Base-by-base conservation (phyloP, 306 rosid species). In the Crotalaria pallida region DNA sequence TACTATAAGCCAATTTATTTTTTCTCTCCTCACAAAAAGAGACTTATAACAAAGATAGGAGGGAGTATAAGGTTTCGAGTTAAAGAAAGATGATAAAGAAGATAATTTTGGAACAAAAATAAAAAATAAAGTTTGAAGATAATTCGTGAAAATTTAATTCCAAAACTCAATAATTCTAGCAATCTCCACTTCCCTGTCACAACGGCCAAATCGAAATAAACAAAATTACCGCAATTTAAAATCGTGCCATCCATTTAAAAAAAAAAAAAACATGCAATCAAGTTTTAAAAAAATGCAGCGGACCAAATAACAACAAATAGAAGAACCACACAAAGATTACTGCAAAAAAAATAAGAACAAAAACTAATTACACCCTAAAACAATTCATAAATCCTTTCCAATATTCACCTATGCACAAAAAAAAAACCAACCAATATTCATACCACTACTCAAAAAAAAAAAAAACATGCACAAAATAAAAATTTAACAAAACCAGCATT, bases 401-500 rank as follows among this genome's bases (percentile, higher is more conserved):
- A 15, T 48, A 69, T 64, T 58, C 73, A 64, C 45, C 75, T 73
- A 81, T 79, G 67, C 84, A 83, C 87, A 85, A 67, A 70, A 79
- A 78, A 75, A 67, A 70, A 79, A 78, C 73, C 83, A 77, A 76
- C 78, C 81, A 80, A 76, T 78, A 69, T 64, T 56, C 73, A 72
- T 52, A 38, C 65, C 84, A 63, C 74, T 47, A 77, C 57, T 21
- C 73, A 77, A 62, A 43, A 51, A 64, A 1, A 7, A 48, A 57
- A 51, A 31, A 65, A 72, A 8, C 21, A 27, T 29, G 24, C 23
- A 27, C 52, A 3, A 59, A 11, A 71, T 64, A 38, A 41, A 41
- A 41, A 48, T 9, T 8, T 2, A 10, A 4, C 36, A 1, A 52
- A 7, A 64, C 9, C 15, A 67, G 38, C 27, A 34, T 0, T 59